Evolutionary conservation across 495 filamentous ascomycete genomes (phyloP).

Genomic region (Poronia punctata): DNA sequence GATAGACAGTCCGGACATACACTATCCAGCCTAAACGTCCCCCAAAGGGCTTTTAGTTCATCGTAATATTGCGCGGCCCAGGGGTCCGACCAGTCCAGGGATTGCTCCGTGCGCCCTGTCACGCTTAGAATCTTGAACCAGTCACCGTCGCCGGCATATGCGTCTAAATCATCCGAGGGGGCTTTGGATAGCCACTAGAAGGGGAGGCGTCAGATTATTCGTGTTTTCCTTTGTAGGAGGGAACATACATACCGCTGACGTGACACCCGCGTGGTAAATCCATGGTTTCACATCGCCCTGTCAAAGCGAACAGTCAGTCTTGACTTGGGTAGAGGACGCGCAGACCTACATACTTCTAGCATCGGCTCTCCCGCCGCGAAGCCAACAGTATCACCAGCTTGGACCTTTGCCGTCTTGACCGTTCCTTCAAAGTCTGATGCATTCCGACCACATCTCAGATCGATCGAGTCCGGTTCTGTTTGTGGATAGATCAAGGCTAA

Average conservation of each 20-base stretch:
- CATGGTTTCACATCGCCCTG: constrained; percentile 5
- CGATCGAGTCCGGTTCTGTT: constrained; percentile 5
- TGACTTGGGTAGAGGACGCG: too few species aligned
- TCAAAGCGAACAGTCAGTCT: too few species aligned
- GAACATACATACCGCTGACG: too few species aligned
- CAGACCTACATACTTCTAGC: not conserved
- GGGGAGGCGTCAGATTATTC: constrained; percentile 8
- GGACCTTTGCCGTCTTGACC: not conserved
- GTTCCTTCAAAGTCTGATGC: not conserved
- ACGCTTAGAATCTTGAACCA: constrained; percentile 25
- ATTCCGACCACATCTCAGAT: constrained; percentile 1
- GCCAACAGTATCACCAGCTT: not conserved
- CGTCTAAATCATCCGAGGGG: constrained; percentile 10
- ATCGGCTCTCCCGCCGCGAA: not conserved
- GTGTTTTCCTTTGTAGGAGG: constrained; percentile 8
- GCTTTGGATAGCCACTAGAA: constrained; percentile 17
- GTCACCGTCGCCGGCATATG: constrained; percentile 19
- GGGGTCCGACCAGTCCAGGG: not conserved
- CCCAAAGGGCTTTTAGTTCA: not conserved
- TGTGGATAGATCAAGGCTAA: constrained; percentile 4
- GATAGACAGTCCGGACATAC: not conserved
- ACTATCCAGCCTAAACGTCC: not conserved
- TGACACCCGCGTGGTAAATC: too few species aligned
- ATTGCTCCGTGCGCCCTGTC: constrained; percentile 2
- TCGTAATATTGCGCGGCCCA: not conserved